These are phyloP conservation scores for Citrullus amarus DNA, from an alignment of 306 rosid genomes.

Conservation along the genomic window DNA sequence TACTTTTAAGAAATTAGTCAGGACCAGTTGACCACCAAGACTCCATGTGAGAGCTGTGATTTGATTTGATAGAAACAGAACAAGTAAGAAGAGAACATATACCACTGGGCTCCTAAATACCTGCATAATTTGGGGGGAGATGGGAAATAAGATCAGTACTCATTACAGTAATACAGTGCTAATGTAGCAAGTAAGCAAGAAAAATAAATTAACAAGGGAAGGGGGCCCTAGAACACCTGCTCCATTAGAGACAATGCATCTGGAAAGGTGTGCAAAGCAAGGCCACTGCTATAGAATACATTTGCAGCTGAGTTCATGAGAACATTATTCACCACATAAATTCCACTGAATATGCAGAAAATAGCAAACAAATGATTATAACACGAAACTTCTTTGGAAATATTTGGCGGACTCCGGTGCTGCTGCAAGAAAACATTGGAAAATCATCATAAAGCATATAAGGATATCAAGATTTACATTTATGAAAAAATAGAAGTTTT, in stretches of 20 bases:
- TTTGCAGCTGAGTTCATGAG: slow-evolving; percentile 61
- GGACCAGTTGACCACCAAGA: slow-evolving; percentile 61
- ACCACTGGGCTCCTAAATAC: slow-evolving; percentile 58
- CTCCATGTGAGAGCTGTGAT: slow-evolving; percentile 64
- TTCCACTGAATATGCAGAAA: slow-evolving; percentile 57
- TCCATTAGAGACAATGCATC: slow-evolving; percentile 67
- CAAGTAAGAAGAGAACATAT: slow-evolving; percentile 39
- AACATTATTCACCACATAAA: slow-evolving; percentile 56
- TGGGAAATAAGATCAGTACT: slow-evolving; percentile 13
- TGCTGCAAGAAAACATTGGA: slow-evolving; percentile 40
- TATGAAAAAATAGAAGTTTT: neutral
- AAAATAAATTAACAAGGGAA: neutral
- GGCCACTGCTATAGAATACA: slow-evolving; percentile 48
- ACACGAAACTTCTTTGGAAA: slow-evolving; percentile 60
- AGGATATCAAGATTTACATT: neutral
- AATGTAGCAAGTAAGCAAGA: neutral
- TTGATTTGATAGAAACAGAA: slow-evolving; percentile 73
- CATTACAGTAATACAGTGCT: neutral
- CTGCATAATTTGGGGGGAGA: slow-evolving; percentile 26
- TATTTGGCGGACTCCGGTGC: slow-evolving; percentile 28
- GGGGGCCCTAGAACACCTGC: slow-evolving; percentile 44
- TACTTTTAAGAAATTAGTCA: slow-evolving; percentile 58
- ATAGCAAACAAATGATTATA: slow-evolving; percentile 71
- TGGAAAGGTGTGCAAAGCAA: slow-evolving; percentile 57
- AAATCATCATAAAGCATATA: neutral